Evolutionary conservation across 2,329 filamentous ascomycete species (phyloP), one percentile per base, ranked within the genome.

Genomic region (Alternaria consortialis): DNA sequence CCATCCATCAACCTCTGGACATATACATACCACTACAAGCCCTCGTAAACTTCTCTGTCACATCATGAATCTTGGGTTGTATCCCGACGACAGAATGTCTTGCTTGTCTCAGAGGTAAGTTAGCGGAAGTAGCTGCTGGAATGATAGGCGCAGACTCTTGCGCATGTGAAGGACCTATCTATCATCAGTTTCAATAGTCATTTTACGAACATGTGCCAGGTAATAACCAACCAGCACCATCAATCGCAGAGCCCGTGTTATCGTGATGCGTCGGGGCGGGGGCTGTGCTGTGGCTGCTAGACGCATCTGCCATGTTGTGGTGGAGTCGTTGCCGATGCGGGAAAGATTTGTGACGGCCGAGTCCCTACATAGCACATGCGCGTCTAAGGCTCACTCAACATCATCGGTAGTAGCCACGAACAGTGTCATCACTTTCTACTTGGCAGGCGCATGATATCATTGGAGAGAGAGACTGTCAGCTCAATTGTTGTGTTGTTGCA

Each of bases 31-130:
- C 82, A 42, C 78, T 81, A 53, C 84, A 83, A 58, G 85, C 85
- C 60, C 77, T 72, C 13, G 80, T 83, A 67, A 88, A 87, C 66
- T 83, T 81, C 39, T 80, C 80, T n/a, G 85, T 88, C 65, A 88
- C 85, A 73, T 88, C 84, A 68, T 80, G 78, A 61, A 81, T 77
- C 52, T 77, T 77, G 50, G 80, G 77, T 63, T 77, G 37, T 72
- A 60, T 71, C 62, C 32, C 61, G 17, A 58, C 58, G 23, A 65
- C 60, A 11, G 65, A 56, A 42, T 67, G 70, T 56, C 67, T 66
- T 9, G 70, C 64, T 66, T 73, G 74, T 61, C 75, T 72, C 67
- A 76, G 63, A 29, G 75, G 72, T 59, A 77, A 60, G 53, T 71
- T 67, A 52, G 59, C 63, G 25, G 65, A 58, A 58, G 64, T 44